A percentile compares a stretch with the other conserved stretches of the same genome.
phyloP scores from a whole-genome alignment of 257 asterid species.

The Solanum dulcamara region DNA sequence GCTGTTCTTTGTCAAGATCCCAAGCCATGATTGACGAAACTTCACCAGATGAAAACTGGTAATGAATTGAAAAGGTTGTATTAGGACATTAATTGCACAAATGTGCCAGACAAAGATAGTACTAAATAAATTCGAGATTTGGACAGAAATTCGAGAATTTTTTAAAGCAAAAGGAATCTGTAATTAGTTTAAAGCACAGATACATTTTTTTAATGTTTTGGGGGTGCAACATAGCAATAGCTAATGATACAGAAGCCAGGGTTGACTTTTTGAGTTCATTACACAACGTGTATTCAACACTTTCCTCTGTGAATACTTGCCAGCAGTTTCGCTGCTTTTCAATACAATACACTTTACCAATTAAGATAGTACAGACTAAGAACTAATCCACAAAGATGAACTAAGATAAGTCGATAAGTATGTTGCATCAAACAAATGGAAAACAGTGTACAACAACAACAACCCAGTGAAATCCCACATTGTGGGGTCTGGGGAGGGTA shows the following conservation, averaged over 20 bases:
- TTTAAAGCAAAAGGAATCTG: not conserved
- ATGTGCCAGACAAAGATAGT: not conserved
- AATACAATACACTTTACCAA: too few species aligned
- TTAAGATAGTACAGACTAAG: not conserved
- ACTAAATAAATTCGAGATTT: not conserved
- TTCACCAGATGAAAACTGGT: constrained; percentile 80
- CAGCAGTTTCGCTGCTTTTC: too few species aligned
- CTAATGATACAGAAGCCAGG: too few species aligned
- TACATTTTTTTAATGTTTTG: too few species aligned
- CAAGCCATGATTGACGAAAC: constrained; percentile 85
- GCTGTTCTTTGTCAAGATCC: constrained; percentile 98
- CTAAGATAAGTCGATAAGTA: not conserved
- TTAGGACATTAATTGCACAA: not conserved
- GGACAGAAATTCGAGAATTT: not conserved
- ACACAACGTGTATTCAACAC: too few species aligned
- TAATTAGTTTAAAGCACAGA: too few species aligned
- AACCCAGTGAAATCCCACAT: too few species aligned
- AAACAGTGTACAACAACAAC: too few species aligned
- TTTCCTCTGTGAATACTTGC: too few species aligned
- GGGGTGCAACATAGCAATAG: too few species aligned
- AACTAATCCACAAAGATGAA: not conserved
- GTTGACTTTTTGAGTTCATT: too few species aligned
- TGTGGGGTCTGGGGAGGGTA: too few species aligned
- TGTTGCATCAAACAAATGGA: not conserved
- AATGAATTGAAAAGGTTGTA: constrained; percentile 1